A percentile compares a stretch with the other conserved stretches of the same genome.
Conservation (phyloP, 2,329 filamentous ascomycete genomes). For the Truncatella angustata region DNA sequence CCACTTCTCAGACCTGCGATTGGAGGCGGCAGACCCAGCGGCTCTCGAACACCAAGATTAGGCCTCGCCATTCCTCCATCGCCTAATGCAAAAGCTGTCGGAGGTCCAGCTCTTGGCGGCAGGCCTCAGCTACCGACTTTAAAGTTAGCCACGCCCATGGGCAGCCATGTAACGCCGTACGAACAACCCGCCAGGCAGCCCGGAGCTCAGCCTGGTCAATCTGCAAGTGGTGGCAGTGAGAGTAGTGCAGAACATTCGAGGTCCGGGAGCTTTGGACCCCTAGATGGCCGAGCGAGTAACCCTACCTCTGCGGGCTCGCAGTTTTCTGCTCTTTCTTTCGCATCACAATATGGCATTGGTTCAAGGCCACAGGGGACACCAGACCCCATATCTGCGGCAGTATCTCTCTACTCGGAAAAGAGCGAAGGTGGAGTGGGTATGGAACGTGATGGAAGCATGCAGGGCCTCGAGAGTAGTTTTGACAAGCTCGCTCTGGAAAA, state of each 20-base stretch:
- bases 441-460: slow-evolving; percentile 80
- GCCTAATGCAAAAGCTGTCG: slow-evolving; percentile 75
- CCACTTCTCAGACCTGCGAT: slow-evolving; percentile 82
- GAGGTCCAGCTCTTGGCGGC: slow-evolving; percentile 44
- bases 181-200: slow-evolving; percentile 56
- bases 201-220: slow-evolving; percentile 57
- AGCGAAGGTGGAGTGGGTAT: slow-evolving; percentile 74
- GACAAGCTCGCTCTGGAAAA: slow-evolving; percentile 81
- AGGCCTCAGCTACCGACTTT: slow-evolving; percentile 74
- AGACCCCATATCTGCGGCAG: slow-evolving; percentile 85
- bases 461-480: slow-evolving; percentile 68
- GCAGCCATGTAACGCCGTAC: slow-evolving; percentile 70
- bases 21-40: slow-evolving; percentile 63
- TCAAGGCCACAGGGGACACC: slow-evolving; percentile 66
- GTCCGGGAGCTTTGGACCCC: slow-evolving; percentile 77
- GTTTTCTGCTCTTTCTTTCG: slow-evolving; percentile 80
- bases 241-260: slow-evolving; percentile 76
- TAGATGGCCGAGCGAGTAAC: slow-evolving; percentile 74
- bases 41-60: slow-evolving; percentile 69
- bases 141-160: slow-evolving; percentile 85
- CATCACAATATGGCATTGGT: slow-evolving; percentile 68
- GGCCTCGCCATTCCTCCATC: slow-evolving; percentile 89
- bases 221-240: slow-evolving; percentile 76
- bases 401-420: slow-evolving; percentile 78
- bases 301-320: slow-evolving; percentile 86